Evolutionary conservation across 345 rosid species (phyloP).

Genomic region (Gossypium herbaceum): DNA sequence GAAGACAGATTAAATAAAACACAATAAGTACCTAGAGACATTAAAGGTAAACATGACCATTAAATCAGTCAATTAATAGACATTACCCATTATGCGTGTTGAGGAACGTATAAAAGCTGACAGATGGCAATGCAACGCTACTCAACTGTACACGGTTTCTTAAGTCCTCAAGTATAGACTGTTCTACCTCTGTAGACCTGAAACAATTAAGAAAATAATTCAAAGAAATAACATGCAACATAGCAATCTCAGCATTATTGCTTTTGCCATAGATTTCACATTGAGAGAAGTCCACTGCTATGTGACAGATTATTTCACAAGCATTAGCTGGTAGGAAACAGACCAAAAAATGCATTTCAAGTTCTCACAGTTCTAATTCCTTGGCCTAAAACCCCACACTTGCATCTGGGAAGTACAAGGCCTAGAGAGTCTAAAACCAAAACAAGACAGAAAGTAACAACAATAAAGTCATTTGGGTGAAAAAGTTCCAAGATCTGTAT

Average conservation of each 20-base stretch:
- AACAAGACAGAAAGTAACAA: neutral
- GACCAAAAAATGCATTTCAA: neutral
- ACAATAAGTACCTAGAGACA: conserved; percentile 17
- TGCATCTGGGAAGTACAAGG: neutral
- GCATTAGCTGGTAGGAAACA: neutral
- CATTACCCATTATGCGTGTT: conserved; percentile 86
- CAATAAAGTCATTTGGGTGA: neutral
- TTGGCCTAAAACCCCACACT: neutral
- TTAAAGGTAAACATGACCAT: neutral
- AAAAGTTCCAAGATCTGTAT: neutral
- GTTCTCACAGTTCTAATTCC: neutral
- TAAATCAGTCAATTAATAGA: conserved; percentile 15
- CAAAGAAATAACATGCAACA: neutral
- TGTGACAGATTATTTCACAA: neutral
- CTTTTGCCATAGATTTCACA: neutral
- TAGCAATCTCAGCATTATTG: neutral
- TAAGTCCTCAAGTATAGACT: conserved; percentile 88
- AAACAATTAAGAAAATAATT: conserved; percentile 13
- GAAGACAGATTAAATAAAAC: conserved; percentile 13
- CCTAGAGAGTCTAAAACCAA: neutral
- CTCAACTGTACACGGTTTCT: conserved; percentile 93
- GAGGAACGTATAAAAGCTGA: conserved; percentile 89
- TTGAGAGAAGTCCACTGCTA: neutral
- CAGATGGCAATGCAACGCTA: conserved; percentile 74
- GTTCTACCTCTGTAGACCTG: conserved; percentile 86